phyloP scores from a whole-genome alignment of 1,284 basidiomycete species.

The Vanrija humicola region DNA sequence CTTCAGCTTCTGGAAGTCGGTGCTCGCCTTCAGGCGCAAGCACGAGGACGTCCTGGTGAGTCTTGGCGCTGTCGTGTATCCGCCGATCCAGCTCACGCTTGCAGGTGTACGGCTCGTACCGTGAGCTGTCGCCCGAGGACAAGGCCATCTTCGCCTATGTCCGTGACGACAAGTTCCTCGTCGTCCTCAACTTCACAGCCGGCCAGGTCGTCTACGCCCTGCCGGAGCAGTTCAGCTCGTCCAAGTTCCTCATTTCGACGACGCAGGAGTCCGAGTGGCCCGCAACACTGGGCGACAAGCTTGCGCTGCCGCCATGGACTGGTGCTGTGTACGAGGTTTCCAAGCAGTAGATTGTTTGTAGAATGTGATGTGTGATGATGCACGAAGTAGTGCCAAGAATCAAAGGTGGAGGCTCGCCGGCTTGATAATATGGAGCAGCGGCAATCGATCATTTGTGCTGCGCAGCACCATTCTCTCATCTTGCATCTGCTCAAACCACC shows the following conservation, averaged over 20 bases:
- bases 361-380: background rate
- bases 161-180: constrained; percentile 51
- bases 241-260: background rate
- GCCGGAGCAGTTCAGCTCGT: background rate
- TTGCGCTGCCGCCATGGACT: background rate
- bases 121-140: constrained; percentile 52
- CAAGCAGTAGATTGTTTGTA: background rate
- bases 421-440: too few species aligned
- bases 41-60: constrained; percentile 57
- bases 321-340: background rate
- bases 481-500: background rate
- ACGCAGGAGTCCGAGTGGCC: background rate
- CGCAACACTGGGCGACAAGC: background rate
- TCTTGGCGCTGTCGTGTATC: background rate
- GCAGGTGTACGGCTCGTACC: constrained; percentile 60
- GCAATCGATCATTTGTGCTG: too few species aligned
- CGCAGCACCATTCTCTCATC: background rate
- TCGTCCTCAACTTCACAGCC: constrained; percentile 56
- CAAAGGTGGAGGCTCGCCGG: background rate
- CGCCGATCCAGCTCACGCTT: background rate
- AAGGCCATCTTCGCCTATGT: constrained; percentile 59
- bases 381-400: background rate
- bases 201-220: background rate
- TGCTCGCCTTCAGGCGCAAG: constrained; percentile 57
- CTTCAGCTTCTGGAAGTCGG: constrained; percentile 59